Evolutionary conservation across 352 stramenopile genomes (phyloP).

Genomic region (Phytophthora brassicae): DNA sequence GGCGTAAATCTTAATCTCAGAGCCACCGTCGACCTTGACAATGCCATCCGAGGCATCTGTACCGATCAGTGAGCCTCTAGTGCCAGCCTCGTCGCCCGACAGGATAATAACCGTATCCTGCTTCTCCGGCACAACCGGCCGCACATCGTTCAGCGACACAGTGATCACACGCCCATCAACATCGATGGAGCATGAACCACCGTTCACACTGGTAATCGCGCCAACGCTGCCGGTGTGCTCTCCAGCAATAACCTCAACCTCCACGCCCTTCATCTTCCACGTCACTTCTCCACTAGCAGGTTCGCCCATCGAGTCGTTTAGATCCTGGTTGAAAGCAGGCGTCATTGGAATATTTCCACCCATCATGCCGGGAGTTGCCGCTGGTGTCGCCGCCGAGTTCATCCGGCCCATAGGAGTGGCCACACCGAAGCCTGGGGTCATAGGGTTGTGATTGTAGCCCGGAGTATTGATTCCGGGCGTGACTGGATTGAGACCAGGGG

Average conservation of each 20-base stretch:
- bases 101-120: slow-evolving; percentile 88
- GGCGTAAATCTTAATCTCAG: slow-evolving; percentile 90
- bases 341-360: slow-evolving; percentile 70
- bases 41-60: slow-evolving; percentile 87
- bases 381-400: slow-evolving; percentile 63
- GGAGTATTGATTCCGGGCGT: slow-evolving; percentile 82
- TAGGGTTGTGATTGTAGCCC: slow-evolving; percentile 86
- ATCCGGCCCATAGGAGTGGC: slow-evolving; percentile 79
- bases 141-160: slow-evolving; percentile 66
- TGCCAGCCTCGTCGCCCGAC: slow-evolving; percentile 82
- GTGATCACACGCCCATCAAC: slow-evolving; percentile 72
- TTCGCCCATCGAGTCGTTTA: slow-evolving; percentile 41
- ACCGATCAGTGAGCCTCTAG: slow-evolving; percentile 84
- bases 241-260: slow-evolving; percentile 73
- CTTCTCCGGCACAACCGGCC: slow-evolving; percentile 83
- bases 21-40: slow-evolving; percentile 87
- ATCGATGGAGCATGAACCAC: slow-evolving; percentile 78
- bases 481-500: slow-evolving; percentile 76
- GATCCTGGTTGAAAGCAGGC: slow-evolving; percentile 62
- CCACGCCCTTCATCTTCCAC: slow-evolving; percentile 89
- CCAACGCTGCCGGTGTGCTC: slow-evolving; percentile 72
- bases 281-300: slow-evolving; percentile 65
- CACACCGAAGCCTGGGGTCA: slow-evolving; percentile 83
- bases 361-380: slow-evolving; percentile 77
- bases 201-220: slow-evolving; percentile 72